These are phyloP conservation scores for Plectranthus barbatus DNA, from an alignment of 257 asterid genomes.

Conservation along the genomic window DNA sequence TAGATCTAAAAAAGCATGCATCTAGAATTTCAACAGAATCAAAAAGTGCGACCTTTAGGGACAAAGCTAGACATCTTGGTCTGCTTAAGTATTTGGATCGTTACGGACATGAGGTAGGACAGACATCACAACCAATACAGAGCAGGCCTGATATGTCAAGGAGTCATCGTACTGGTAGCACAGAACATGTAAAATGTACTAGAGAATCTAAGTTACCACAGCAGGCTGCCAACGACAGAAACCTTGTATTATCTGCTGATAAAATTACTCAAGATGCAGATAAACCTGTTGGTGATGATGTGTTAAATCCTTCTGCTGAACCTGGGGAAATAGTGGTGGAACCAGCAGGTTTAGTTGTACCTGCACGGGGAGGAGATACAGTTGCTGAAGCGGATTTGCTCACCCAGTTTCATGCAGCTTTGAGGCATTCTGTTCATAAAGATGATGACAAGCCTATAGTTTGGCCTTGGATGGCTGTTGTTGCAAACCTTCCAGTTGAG, in stretches of 20 bases:
- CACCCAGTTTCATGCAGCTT: slow-evolving; percentile 7
- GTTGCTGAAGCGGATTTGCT: slow-evolving; percentile 11
- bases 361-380: not conserved
- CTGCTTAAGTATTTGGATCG: slow-evolving; percentile 57
- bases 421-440: slow-evolving; percentile 5
- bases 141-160: slow-evolving; percentile 21
- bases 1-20: slow-evolving; percentile 62
- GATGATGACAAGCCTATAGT: slow-evolving; percentile 54
- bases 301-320: slow-evolving; percentile 3
- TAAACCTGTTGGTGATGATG: slow-evolving; percentile 1
- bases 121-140: slow-evolving; percentile 17
- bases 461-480: slow-evolving; percentile 82
- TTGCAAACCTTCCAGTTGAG: slow-evolving; percentile 62
- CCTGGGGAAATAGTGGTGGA: slow-evolving; percentile 9
- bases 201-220: not conserved
- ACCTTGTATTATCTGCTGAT: not conserved
- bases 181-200: not conserved
- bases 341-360: not conserved
- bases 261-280: slow-evolving; percentile 11
- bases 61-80: slow-evolving; percentile 63
- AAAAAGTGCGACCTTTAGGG: slow-evolving; percentile 49
- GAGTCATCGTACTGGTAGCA: slow-evolving; percentile 13
- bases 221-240: not conserved
- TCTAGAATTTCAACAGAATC: slow-evolving; percentile 57
- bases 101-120: slow-evolving; percentile 21